Conservation (phyloP, 495 filamentous ascomycete species). For the Hyaloscypha variabilis region DNA sequence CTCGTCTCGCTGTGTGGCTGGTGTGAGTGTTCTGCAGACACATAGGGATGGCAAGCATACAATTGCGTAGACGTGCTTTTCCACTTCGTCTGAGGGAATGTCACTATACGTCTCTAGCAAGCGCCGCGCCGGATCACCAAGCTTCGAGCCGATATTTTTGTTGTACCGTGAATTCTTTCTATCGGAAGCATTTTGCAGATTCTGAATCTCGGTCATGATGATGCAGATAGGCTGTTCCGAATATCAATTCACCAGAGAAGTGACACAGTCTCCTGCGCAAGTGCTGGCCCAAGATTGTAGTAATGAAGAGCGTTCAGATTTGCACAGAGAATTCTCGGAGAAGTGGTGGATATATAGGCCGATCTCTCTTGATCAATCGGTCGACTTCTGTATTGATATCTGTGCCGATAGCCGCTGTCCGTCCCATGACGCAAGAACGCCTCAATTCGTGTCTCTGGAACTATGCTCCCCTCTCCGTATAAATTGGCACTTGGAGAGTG, state of each 20-base stretch:
- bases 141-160: not conserved
- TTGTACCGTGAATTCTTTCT: not conserved
- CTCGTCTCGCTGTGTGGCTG: constrained; percentile 18
- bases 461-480: not conserved
- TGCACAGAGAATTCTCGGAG: not conserved
- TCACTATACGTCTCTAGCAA: constrained; percentile 21
- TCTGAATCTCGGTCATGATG: not conserved
- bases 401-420: constrained; percentile 1
- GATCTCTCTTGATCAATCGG: not conserved
- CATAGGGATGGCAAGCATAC: constrained; percentile 4
- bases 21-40: not conserved
- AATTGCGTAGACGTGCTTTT: constrained; percentile 8
- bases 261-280: not conserved
- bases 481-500: no score
- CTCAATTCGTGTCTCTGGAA: not conserved
- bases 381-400: not conserved
- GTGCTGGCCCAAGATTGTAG: not conserved
- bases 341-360: not conserved
- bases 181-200: not conserved
- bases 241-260: not conserved
- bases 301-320: not conserved
- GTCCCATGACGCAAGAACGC: not conserved
- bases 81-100: constrained; percentile 18
- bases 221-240: not conserved
- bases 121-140: not conserved